Percentiles rank a stretch among this genome's conserved stretches.
Conservation (phyloP, 306 rosid genomes). For the Lablab purpureus region DNA sequence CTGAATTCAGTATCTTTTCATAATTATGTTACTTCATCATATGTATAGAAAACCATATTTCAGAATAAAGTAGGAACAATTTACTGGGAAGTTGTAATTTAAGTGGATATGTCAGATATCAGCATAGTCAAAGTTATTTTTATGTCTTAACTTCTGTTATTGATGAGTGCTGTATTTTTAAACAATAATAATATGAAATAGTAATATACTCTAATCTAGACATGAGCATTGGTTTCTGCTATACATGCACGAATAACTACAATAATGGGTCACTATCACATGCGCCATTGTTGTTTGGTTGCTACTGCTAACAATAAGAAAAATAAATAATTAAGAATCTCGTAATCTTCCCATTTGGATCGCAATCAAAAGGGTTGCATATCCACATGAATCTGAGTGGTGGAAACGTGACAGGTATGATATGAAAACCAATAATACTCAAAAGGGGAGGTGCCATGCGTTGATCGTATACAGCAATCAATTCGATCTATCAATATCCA, state of each 20-base stretch:
- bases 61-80: not conserved
- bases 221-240: conserved; percentile 21
- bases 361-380: conserved; percentile 39
- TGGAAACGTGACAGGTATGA: conserved; percentile 46
- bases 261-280: conserved; percentile 25
- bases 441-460: not conserved
- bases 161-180: no score
- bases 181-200: not conserved
- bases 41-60: not conserved
- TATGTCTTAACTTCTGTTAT: not conserved
- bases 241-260: conserved; percentile 16
- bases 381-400: conserved; percentile 49
- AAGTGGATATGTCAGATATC: not conserved
- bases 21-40: not conserved
- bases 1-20: not conserved
- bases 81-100: not conserved
- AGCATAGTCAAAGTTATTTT: not conserved
- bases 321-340: conserved; percentile 12
- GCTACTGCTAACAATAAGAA: not conserved
- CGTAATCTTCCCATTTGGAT: conserved; percentile 11
- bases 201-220: conserved; percentile 9
- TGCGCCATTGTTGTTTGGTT: not conserved
- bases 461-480: not conserved
- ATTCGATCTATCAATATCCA: conserved; percentile 8
- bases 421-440: conserved; percentile 39